Percentiles rank a stretch among this genome's conserved stretches.
Conservation (phyloP, 2,329 filamentous ascomycete species). For the Fusarium nodosum region DNA sequence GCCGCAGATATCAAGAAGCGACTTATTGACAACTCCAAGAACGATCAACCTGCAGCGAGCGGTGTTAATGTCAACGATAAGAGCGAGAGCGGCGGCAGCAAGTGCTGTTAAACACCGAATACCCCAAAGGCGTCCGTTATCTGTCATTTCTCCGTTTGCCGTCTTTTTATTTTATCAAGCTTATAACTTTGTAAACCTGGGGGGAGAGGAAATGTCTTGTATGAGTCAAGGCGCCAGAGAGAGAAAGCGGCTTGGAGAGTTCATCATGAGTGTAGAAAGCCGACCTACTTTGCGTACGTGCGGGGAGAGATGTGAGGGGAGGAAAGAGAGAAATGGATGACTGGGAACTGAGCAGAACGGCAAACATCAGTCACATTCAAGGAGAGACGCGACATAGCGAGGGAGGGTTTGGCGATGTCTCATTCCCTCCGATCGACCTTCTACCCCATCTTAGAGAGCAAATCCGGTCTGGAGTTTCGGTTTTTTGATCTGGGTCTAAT, state of each 20-base stretch:
- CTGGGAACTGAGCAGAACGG: slow-evolving; percentile 37
- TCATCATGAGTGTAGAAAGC: slow-evolving; percentile 28
- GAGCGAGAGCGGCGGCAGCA: slow-evolving; percentile 70
- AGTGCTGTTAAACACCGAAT: slow-evolving; percentile 77
- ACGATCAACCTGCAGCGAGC: slow-evolving; percentile 70
- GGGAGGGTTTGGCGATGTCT: slow-evolving; percentile 48
- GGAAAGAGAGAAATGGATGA: slow-evolving; percentile 36
- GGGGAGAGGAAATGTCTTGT: slow-evolving; percentile 28
- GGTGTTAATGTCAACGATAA: slow-evolving; percentile 79
- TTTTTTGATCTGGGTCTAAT: slow-evolving; percentile 62
- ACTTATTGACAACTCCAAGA: slow-evolving; percentile 91
- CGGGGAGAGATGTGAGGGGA: slow-evolving; percentile 23
- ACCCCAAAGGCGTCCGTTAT: slow-evolving; percentile 35
- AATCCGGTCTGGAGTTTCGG: slow-evolving; percentile 64
- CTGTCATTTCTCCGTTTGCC: slow-evolving; percentile 44
- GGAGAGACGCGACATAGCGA: slow-evolving; percentile 42
- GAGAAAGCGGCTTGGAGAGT: slow-evolving; percentile 36
- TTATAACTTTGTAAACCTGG: slow-evolving; percentile 46
- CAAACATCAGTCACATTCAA: slow-evolving; percentile 42
- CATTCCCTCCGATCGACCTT: slow-evolving; percentile 46
- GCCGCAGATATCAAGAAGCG: slow-evolving; percentile 98
- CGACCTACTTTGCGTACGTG: slow-evolving; percentile 12
- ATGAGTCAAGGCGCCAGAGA: slow-evolving; percentile 31
- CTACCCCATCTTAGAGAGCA: slow-evolving; percentile 56
- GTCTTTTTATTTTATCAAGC: slow-evolving; percentile 47